Conservation (phyloP, 148 eudicot species). For the Agrostemma githago region DNA sequence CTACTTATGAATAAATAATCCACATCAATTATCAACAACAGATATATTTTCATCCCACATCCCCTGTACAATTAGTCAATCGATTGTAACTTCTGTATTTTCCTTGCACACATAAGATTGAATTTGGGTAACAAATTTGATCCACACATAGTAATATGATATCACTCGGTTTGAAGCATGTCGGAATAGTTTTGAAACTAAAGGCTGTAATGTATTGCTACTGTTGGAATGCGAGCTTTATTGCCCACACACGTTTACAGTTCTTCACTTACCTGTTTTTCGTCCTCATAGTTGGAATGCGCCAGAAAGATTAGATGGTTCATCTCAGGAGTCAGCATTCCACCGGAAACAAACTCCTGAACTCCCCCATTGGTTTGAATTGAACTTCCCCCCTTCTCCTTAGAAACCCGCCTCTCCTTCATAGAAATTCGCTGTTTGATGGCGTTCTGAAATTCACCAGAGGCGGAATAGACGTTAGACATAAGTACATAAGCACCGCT, state of each 20-base stretch:
- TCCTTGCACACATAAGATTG: too few relatives aligned
- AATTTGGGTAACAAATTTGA: too few relatives aligned
- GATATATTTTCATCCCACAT: slow-evolving; percentile 3
- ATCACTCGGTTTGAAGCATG: too few relatives aligned
- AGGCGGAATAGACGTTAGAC: slow-evolving; percentile 43
- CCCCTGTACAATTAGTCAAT: slow-evolving; percentile 17
- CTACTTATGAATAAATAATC: neutral
- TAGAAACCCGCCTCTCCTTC: slow-evolving; percentile 31
- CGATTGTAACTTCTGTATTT: slow-evolving; percentile 13
- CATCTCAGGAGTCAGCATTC: slow-evolving; percentile 34
- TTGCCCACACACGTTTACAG: neutral
- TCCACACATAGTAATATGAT: too few relatives aligned
- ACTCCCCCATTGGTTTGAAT: slow-evolving; percentile 43
- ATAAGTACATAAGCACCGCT: slow-evolving; percentile 39
- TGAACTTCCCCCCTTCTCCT: slow-evolving; percentile 49
- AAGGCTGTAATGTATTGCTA: neutral
- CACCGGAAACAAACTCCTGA: slow-evolving; percentile 49
- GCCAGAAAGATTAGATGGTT: slow-evolving; percentile 20
- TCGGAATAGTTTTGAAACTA: neutral
- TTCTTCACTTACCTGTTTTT: slow-evolving; percentile 14
- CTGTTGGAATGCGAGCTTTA: neutral
- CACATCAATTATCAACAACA: slow-evolving; percentile 4
- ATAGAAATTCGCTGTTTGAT: slow-evolving; percentile 36
- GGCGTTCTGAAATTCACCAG: slow-evolving; percentile 41
- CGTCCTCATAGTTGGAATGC: slow-evolving; percentile 16